Conservation (phyloP, 2,329 filamentous ascomycete species). For the Pestalotiopsis sp. region DNA sequence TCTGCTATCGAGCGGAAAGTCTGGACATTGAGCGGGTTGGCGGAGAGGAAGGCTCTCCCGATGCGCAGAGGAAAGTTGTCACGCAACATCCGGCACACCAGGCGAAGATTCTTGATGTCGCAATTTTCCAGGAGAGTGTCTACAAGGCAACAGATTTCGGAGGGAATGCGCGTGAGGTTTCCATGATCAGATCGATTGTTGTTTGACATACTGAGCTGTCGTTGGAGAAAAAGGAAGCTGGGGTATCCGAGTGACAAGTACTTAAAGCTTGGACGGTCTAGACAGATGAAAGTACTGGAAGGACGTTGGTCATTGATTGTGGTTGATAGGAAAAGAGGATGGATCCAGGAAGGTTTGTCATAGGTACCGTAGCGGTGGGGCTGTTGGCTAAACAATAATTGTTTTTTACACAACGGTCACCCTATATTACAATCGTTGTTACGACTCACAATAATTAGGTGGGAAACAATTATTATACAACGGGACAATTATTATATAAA, state of each 20-base stretch:
- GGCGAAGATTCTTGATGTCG: slow-evolving; percentile 31
- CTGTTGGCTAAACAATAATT: no score
- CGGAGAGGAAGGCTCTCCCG: slow-evolving; percentile 41
- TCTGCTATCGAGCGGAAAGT: slow-evolving; percentile 39
- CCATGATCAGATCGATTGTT: not conserved
- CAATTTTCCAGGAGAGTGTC: slow-evolving; percentile 22
- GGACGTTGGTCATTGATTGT: no score
- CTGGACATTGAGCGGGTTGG: slow-evolving; percentile 40
- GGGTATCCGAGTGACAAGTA: not conserved
- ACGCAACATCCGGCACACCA: slow-evolving; percentile 23
- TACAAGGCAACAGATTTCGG: not conserved
- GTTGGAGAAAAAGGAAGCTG: not conserved
- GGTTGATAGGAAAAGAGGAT: no score
- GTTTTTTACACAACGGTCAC: no score
- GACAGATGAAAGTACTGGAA: not conserved
- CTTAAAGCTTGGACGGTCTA: not conserved
- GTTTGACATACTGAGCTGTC: not conserved
- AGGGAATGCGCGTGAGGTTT: not conserved
- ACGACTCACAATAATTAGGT: no score
- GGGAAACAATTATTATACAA: no score
- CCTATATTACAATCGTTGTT: no score
- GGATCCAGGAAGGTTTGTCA: no score
- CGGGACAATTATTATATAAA: no score
- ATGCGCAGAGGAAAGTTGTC: slow-evolving; percentile 28
- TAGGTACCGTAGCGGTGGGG: no score